These are phyloP conservation scores for Podospora australis DNA, from an alignment of 495 filamentous ascomycete species.

Conservation along the genomic window DNA sequence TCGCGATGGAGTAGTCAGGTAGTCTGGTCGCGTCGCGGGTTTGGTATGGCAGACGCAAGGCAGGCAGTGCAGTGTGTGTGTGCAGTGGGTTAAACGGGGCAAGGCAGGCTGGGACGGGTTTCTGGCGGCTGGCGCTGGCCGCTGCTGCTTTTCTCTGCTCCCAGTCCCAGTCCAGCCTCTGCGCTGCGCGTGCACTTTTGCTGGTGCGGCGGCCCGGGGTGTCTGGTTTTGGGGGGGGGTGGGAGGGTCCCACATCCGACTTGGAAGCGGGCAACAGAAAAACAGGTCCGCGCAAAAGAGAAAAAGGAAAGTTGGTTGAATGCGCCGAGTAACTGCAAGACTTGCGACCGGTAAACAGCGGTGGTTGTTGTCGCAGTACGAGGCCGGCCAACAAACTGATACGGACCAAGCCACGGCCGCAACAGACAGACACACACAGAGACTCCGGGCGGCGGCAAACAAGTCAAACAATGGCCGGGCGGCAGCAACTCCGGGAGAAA, in stretches of 20 bases:
- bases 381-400: no score
- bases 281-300: background rate
- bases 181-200: slow-evolving; percentile 14
- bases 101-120: slow-evolving; percentile 20
- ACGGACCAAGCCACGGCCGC: slow-evolving; percentile 5
- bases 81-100: slow-evolving; percentile 29
- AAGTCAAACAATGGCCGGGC: slow-evolving; percentile 9
- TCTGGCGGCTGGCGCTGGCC: slow-evolving; percentile 22
- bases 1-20: slow-evolving; percentile 44
- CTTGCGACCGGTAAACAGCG: background rate
- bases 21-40: slow-evolving; percentile 51
- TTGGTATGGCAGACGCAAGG: slow-evolving; percentile 21
- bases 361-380: background rate
- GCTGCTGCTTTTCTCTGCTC: slow-evolving; percentile 11
- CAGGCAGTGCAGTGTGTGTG: slow-evolving; percentile 22
- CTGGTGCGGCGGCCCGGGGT: slow-evolving; percentile 16
- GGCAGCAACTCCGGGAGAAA: slow-evolving; percentile 9
- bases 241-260: no score
- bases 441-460: background rate
- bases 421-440: slow-evolving; percentile 1
- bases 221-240: slow-evolving; percentile 1
- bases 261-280: background rate
- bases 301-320: no score
- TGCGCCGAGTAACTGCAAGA: background rate
- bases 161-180: no score